Percentiles rank a stretch among this genome's conserved stretches.
Conservation (phyloP, 2,329 filamentous ascomycete species). For the Pseudopithomyces maydicus region DNA sequence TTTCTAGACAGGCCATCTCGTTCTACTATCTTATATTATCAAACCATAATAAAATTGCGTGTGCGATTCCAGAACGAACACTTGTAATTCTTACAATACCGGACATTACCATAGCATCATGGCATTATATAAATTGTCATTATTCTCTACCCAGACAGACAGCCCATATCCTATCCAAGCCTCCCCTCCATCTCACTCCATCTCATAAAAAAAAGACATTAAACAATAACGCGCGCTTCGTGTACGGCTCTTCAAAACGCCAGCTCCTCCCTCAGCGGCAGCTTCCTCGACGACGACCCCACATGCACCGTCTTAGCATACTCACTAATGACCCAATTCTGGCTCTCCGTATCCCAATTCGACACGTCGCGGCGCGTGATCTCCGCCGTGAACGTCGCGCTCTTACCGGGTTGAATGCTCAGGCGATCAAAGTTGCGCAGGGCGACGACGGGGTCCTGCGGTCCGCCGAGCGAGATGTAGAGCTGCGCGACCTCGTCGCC, state of each 20-base stretch:
- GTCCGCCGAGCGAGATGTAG: constrained; percentile 78
- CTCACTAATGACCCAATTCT: constrained; percentile 77
- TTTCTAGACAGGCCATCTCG: too few species aligned
- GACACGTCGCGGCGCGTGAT: constrained; percentile 81
- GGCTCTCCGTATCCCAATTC: constrained; percentile 79
- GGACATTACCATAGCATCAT: too few species aligned
- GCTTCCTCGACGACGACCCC: constrained; percentile 62
- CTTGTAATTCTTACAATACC: too few species aligned
- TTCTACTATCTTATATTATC: too few species aligned
- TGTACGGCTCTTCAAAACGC: constrained; percentile 24
- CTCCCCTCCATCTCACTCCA: too few species aligned
- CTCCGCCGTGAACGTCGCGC: constrained; percentile 67
- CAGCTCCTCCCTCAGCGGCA: constrained; percentile 52
- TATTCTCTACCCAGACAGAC: neutral
- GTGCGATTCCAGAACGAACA: too few species aligned
- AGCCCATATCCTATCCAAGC: neutral
- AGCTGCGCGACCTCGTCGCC: constrained; percentile 78
- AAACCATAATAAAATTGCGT: too few species aligned
- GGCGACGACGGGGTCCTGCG: constrained; percentile 67
- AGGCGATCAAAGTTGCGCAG: constrained; percentile 85
- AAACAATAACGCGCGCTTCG: constrained; percentile 1
- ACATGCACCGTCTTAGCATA: constrained; percentile 66
- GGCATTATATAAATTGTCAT: neutral
- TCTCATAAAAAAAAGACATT: constrained; percentile 9
- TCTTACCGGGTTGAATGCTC: constrained; percentile 71